Evolutionary conservation across 2,329 filamentous ascomycete species (phyloP).

Genomic region (Colletotrichum karsti): DNA sequence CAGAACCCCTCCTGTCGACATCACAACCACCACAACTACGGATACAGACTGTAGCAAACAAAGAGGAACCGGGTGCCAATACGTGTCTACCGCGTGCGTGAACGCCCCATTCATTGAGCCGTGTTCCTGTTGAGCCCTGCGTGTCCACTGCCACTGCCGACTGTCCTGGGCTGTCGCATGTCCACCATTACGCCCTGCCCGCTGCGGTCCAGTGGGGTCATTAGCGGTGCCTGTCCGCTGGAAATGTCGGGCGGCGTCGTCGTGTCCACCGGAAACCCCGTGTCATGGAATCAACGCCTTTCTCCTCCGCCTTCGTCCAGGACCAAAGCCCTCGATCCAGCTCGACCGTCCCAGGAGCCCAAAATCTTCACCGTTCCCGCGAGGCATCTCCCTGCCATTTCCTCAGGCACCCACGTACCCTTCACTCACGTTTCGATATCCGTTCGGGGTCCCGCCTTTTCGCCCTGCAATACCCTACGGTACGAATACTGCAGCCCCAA

Average conservation of each 20-base stretch:
- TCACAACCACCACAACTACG: no score
- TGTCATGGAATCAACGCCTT: no score
- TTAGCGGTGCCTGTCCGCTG: not conserved
- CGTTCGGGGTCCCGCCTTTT: not conserved
- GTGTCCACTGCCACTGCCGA: not conserved
- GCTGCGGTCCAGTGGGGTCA: not conserved
- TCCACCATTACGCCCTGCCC: not conserved
- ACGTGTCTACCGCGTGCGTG: not conserved
- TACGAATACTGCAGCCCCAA: no score
- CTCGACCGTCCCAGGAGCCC: not conserved
- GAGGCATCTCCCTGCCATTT: not conserved
- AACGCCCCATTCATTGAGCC: not conserved
- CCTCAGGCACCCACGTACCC: not conserved
- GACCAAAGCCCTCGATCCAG: not conserved
- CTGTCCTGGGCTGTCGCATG: no score
- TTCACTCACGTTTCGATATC: not conserved
- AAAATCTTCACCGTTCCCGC: not conserved
- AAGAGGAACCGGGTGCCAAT: not conserved
- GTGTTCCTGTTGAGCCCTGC: not conserved
- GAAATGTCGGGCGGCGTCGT: not conserved
- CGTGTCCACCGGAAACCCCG: no score
- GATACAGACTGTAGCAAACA: no score
- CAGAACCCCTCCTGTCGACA: no score
- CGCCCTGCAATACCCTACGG: not conserved
- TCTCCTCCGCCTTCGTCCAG: not conserved